Conservation (phyloP, 2,329 filamentous ascomycete species). For the Paecilomyces sp. region DNA sequence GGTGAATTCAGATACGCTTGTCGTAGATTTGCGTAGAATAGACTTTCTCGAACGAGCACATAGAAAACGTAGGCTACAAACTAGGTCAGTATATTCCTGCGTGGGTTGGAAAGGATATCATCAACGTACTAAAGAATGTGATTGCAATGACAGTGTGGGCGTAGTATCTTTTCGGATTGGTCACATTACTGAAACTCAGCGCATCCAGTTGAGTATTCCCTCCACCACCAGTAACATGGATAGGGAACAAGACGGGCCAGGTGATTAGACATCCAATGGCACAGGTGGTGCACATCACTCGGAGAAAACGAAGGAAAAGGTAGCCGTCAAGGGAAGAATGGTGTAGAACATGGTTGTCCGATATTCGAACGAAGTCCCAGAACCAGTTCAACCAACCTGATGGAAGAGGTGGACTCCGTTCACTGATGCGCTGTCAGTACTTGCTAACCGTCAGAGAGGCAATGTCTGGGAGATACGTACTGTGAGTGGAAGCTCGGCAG, state of each 20-base stretch:
- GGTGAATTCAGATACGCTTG: conserved; percentile 87
- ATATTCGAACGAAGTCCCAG: conserved; percentile 44
- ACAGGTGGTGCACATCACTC: conserved; percentile 69
- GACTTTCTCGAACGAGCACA: conserved; percentile 75
- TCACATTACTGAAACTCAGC: conserved; percentile 73
- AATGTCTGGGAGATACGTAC: conserved; percentile 14
- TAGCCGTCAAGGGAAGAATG: conserved; percentile 89
- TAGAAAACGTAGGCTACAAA: conserved; percentile 67
- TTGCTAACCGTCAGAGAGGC: conserved; percentile 1
- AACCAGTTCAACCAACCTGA: conserved; percentile 50
- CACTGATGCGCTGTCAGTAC: conserved; percentile 16
- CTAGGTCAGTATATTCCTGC: neutral
- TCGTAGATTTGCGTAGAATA: conserved; percentile 84
- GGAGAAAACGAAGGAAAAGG: conserved; percentile 81
- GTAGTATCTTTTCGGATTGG: conserved; percentile 59
- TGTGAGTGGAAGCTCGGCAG: conserved; percentile 35
- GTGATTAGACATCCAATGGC: conserved; percentile 75
- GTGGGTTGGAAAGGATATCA: neutral
- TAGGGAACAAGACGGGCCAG: conserved; percentile 81
- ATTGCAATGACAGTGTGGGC: conserved; percentile 72
- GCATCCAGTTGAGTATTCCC: conserved; percentile 62
- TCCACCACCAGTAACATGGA: conserved; percentile 76
- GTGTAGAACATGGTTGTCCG: conserved; percentile 76
- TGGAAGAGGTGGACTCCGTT: conserved; percentile 42
- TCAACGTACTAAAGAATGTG: conserved; percentile 60